A percentile compares a stretch with the other conserved stretches of the same genome.
These are phyloP conservation scores for Dictyostelium brefeldianum DNA, from an alignment of 78 protist genomes.

Conservation along the genomic window DNA sequence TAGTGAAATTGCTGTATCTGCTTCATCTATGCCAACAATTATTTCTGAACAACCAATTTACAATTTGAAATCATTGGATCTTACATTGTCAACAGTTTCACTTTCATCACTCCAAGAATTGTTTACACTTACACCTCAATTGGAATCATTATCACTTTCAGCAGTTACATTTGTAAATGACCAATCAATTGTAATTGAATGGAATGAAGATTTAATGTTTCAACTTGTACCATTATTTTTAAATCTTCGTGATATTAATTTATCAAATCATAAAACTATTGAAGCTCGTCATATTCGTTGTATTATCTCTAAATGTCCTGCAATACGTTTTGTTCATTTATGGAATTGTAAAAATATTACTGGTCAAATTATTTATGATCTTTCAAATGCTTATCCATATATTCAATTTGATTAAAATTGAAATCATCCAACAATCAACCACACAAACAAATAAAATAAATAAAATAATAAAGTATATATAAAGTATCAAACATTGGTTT, in stretches of 20 bases:
- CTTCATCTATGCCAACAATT: not conserved
- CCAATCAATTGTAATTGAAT: not conserved
- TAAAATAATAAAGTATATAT: too few species aligned
- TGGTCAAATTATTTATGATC: slow-evolving; percentile 19
- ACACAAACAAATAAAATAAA: too few species aligned
- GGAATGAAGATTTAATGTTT: not conserved
- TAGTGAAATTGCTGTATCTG: not conserved
- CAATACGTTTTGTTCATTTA: not conserved
- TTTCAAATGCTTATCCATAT: slow-evolving; percentile 19
- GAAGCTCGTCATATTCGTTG: slow-evolving; percentile 18
- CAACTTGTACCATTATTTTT: not conserved
- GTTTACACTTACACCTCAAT: not conserved
- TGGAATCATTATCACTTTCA: not conserved
- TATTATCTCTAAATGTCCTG: slow-evolving; percentile 10
- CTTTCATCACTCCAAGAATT: not conserved
- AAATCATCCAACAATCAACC: too few species aligned
- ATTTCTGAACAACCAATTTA: slow-evolving; percentile 15
- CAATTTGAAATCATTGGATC: slow-evolving; percentile 5
- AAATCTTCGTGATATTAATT: slow-evolving; percentile 35
- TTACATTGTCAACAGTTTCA: not conserved
- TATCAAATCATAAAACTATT: slow-evolving; percentile 13
- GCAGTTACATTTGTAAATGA: slow-evolving; percentile 14
- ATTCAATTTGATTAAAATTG: slow-evolving; percentile 32
- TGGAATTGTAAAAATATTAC: slow-evolving; percentile 18
- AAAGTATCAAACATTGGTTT: too few species aligned